Evolutionary conservation across 768 basidiomycete species (phyloP), one percentile per base, ranked within the genome.

Genomic region (Leccinellum luteum): DNA sequence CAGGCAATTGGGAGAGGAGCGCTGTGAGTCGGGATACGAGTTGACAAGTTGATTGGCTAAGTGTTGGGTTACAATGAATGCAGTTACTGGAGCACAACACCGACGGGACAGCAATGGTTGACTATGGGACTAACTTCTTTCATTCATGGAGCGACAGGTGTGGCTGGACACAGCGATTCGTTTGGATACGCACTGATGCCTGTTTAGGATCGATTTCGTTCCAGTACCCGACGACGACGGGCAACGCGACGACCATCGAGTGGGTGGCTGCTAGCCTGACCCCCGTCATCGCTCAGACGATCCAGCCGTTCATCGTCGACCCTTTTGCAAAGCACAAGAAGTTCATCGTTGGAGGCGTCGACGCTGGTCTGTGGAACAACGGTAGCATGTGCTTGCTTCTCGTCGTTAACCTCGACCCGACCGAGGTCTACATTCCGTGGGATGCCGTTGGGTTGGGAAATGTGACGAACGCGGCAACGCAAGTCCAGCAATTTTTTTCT

Each of bases 1-100:
- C 90, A 92, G 69, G 89, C 82, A 0, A 86, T 92, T 64, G 87
- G 88, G n/a, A 79, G 78, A 55, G 70, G 64, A n/a, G 64, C 64
- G n/a, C n/a, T n/a, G 75, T 78, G 27, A 57, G 71, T 64, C 4
- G 1, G 6, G 1, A 34, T 1, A 23, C 12, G 6, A 21, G 14
- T 7, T 6, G 8, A 2, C 3, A 19, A 2, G 3, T 6, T 2
- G 43, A 5, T 30, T 6, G 3, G 25, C 45, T 62, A 14, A 71
- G 2, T 7, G 21, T 49, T 23, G 7, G 19, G 1, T 12, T 2
- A 12, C 8, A 17, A 31, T 44, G 13, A 17, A 31, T 44, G 13
- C 38, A 72, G 72, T 38, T 73, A 64, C 56, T 72, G 70, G 70
- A 61, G n/a, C 57, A 61, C 44, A n/a, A 70, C 63, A 4, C 72